Conservation (phyloP, 768 basidiomycete species). For the Hortiboletus flavorubellus region DNA sequence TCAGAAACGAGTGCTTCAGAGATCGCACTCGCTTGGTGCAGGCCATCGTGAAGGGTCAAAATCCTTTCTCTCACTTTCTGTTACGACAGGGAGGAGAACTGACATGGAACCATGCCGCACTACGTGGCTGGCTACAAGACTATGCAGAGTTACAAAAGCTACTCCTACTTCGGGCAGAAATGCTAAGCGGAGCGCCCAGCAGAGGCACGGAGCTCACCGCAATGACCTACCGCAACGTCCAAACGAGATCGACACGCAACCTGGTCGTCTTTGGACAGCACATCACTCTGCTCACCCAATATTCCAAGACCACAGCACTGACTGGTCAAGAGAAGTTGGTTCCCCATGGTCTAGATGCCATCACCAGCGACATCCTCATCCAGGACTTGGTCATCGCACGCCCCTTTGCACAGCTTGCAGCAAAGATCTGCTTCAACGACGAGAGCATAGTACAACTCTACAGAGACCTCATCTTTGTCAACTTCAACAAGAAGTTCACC, state of each 20-base stretch:
- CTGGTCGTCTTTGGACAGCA: not conserved
- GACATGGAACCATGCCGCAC: too few relatives aligned
- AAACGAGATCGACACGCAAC: not conserved
- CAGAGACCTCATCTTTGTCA: conserved; percentile 14
- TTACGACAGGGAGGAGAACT: too few relatives aligned
- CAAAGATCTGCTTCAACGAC: not conserved
- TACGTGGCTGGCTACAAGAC: too few relatives aligned
- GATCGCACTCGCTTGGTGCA: too few relatives aligned
- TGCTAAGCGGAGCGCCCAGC: conserved; percentile 16
- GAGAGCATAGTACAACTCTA: not conserved
- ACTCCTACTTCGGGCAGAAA: not conserved
- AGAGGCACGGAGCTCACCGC: conserved; percentile 4
- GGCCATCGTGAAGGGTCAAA: too few relatives aligned
- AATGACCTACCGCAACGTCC: not conserved
- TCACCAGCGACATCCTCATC: not conserved
- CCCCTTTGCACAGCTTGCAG: not conserved
- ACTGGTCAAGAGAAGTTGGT: not conserved
- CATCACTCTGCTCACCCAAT: not conserved
- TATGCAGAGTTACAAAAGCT: too few relatives aligned
- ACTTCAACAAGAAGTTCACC: not conserved
- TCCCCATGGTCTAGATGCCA: not conserved
- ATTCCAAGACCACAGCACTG: not conserved
- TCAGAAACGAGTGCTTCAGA: too few relatives aligned
- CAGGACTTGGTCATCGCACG: not conserved
- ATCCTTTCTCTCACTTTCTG: too few relatives aligned